Evolutionary conservation across 1,284 basidiomycete genomes (phyloP), one percentile per base, ranked within the genome.

Genomic region (Microbotryum saponariae): DNA sequence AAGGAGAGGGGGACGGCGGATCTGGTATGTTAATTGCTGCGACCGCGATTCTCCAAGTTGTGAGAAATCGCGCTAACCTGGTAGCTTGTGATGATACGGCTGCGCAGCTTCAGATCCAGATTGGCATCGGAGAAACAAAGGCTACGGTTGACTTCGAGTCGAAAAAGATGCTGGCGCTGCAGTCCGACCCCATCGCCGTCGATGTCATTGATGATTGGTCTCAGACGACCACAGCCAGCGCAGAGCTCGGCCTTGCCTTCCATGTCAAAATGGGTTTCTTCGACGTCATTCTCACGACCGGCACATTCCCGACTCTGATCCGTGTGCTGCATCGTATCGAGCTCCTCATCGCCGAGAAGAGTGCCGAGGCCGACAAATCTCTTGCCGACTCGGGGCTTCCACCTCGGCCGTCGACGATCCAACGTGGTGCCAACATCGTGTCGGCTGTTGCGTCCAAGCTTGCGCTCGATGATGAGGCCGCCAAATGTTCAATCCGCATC

Each of bases 131-230:
- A 45, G 49, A 57, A 45, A 51, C 64, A 20, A 49, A 54, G 6
- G 67, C 53, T 3, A 18, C 44, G 7, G 12, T 70, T 37, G 63
- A 69, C 31, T 64, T 60, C 51, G 65, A 67, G 42, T 62, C 61
- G 53, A 27, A 61, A 55, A 54, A 58, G 51, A 56, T 66, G 21
- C 58, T 70, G 14, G 49, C 67, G 3, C 20, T 69, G 25, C 27
- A 60, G 14, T 54, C 57, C 21, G 69, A 70, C 45, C 69, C 69
- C 14, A 61, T 70, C 33, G 50, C 44, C 20, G 27, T 70, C 27
- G 48, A 45, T 14, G 64, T 66, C 25, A 57, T 18, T 18, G 68
- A 70, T 42, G 65, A 70, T 33, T 70, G 69, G 69, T 61, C 61
- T 5, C 42, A 29, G 16, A 47, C 59, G 16, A 47, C 50, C 4